Evolutionary conservation across 805 yeast genomes (phyloP).

Genomic region (Hemisphaericaspora nanyangensis): DNA sequence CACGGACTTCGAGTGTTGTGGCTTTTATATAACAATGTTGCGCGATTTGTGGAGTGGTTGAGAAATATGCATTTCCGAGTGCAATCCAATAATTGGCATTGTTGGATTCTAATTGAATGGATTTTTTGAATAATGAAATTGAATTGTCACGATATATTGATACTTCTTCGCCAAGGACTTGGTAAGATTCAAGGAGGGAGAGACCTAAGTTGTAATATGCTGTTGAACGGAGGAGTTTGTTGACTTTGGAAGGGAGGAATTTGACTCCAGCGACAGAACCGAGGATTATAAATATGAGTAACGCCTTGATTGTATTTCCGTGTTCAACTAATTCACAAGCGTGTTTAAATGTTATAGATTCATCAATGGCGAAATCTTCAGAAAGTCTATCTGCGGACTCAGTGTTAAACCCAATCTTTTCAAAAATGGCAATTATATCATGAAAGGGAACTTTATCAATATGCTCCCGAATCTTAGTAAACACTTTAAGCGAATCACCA

Average conservation of each 20-base stretch:
- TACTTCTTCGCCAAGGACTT: conserved; percentile 9
- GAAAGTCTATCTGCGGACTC: conserved; percentile 5
- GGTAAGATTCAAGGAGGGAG: conserved; percentile 48
- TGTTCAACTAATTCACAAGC: conserved; percentile 16
- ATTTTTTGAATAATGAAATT: conserved; percentile 54
- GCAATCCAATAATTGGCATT: conserved; percentile 78
- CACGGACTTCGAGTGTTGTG: conserved; percentile 61
- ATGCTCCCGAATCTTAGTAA: conserved; percentile 53
- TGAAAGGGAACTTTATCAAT: conserved; percentile 46
- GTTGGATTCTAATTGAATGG: conserved; percentile 67
- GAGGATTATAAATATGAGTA: conserved; percentile 40
- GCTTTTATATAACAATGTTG: conserved; percentile 95
- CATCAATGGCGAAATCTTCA: conserved; percentile 1
- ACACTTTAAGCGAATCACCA: conserved; percentile 53
- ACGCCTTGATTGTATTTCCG: conserved; percentile 23
- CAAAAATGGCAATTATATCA: conserved; percentile 18
- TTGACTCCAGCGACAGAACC: conserved; percentile 44
- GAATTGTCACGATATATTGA: conserved; percentile 45
- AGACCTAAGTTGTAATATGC: conserved; percentile 68
- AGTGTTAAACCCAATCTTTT: conserved; percentile 13
- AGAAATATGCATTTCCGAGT: conserved; percentile 70
- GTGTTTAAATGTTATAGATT: conserved; percentile 11
- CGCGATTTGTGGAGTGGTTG: conserved; percentile 63
- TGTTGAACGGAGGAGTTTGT: conserved; percentile 53
- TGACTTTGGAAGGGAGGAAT: conserved; percentile 29